These are phyloP conservation scores for Colletotrichum spinosum DNA, from an alignment of 2,329 filamentous ascomycete species.

Conservation along the genomic window DNA sequence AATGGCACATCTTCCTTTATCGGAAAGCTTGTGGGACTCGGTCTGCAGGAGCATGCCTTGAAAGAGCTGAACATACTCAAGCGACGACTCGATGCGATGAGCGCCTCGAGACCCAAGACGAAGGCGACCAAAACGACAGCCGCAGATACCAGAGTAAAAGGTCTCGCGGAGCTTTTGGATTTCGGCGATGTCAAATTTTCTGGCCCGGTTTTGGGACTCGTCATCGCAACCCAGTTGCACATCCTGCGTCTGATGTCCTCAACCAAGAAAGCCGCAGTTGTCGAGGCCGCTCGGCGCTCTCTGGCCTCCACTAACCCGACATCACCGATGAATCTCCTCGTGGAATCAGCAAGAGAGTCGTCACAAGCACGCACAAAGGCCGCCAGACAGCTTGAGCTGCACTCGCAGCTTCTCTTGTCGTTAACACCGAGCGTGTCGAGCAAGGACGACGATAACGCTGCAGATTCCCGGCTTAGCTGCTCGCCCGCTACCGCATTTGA, in stretches of 20 bases:
- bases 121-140: slow-evolving; percentile 14
- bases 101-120: slow-evolving; percentile 8
- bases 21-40: slow-evolving; percentile 72
- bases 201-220: slow-evolving; percentile 60
- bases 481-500: slow-evolving; percentile 69
- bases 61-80: slow-evolving; percentile 78
- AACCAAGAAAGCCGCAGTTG: slow-evolving; percentile 67
- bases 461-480: slow-evolving; percentile 65
- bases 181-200: slow-evolving; percentile 62
- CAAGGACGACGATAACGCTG: slow-evolving; percentile 68
- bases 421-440: slow-evolving; percentile 75
- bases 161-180: slow-evolving; percentile 70
- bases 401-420: slow-evolving; percentile 74
- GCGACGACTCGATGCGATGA: slow-evolving; percentile 63
- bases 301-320: slow-evolving; percentile 64
- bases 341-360: slow-evolving; percentile 55
- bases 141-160: slow-evolving; percentile 46
- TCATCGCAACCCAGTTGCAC: slow-evolving; percentile 74
- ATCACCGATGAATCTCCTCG: slow-evolving; percentile 70
- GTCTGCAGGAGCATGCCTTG: slow-evolving; percentile 74
- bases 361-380: slow-evolving; percentile 66
- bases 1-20: slow-evolving; percentile 78
- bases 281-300: slow-evolving; percentile 68
- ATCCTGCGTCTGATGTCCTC: slow-evolving; percentile 72
- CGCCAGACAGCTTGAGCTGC: slow-evolving; percentile 72